phyloP scores from a whole-genome alignment of 768 basidiomycete genomes.

The Cystoderma amianthinum region DNA sequence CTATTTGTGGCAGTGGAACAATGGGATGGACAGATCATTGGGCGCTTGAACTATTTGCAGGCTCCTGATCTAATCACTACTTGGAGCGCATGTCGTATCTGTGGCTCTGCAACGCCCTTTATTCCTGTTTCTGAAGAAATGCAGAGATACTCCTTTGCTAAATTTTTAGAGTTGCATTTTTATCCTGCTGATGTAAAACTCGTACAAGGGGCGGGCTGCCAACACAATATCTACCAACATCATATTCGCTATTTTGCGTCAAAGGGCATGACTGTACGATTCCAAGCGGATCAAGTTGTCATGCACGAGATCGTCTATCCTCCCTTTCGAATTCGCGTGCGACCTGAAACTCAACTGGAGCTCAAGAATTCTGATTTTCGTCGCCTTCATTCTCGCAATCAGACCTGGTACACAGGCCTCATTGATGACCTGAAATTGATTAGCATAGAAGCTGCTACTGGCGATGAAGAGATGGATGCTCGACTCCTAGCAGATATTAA shows the following conservation, averaged over 20 bases:
- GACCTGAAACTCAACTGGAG: constrained; percentile 80
- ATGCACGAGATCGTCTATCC: constrained; percentile 88
- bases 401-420: constrained; percentile 67
- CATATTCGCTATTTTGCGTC: constrained; percentile 89
- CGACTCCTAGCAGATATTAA: constrained; percentile 58
- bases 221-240: constrained; percentile 91
- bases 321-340: constrained; percentile 77
- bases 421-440: constrained; percentile 73
- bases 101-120: constrained; percentile 76
- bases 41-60: constrained; percentile 42
- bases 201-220: constrained; percentile 84
- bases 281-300: constrained; percentile 77
- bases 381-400: constrained; percentile 63
- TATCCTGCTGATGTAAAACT: constrained; percentile 85
- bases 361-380: constrained; percentile 92
- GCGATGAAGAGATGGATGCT: constrained; percentile 66
- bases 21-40: constrained; percentile 75
- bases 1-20: constrained; percentile 84
- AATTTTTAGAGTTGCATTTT: constrained; percentile 94
- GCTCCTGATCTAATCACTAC: constrained; percentile 79
- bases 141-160: constrained; percentile 90
- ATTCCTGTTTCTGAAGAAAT: constrained; percentile 89
- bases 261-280: constrained; percentile 80
- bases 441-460: constrained; percentile 72
- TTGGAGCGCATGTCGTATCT: constrained; percentile 83